phyloP scores from a whole-genome alignment of 1,139 yeast genomes.

The Yamadazyma buinensis region DNA sequence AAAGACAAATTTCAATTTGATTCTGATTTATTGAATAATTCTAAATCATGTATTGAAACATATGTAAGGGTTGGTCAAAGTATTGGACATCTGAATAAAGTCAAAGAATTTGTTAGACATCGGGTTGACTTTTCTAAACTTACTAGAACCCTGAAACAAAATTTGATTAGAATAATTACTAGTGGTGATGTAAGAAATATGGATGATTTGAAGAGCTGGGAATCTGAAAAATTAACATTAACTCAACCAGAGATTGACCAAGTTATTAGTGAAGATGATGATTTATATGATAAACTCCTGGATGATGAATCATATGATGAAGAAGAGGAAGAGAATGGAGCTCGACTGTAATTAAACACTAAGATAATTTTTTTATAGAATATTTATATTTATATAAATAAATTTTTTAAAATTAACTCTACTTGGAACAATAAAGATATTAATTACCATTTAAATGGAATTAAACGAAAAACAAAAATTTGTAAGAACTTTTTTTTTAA shows the following conservation, averaged over 20 bases:
- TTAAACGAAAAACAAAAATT: neutral
- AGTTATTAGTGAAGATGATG: conserved; percentile 7
- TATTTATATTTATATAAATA: too few species aligned
- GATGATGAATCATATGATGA: conserved; percentile 2
- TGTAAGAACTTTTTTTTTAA: neutral
- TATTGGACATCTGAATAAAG: conserved; percentile 67
- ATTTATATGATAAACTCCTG: conserved; percentile 2
- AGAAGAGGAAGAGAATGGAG: conserved; percentile 9
- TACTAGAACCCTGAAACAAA: conserved; percentile 46
- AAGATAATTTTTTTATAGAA: too few species aligned
- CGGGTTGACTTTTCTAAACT: conserved; percentile 44
- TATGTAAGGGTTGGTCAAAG: conserved; percentile 88
- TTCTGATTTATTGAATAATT: conserved; percentile 66
- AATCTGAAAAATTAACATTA: conserved; percentile 22
- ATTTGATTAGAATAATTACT: conserved; percentile 59
- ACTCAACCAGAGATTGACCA: conserved; percentile 17
- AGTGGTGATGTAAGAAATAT: conserved; percentile 44
- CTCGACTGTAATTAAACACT: too few species aligned
- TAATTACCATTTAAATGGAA: conserved; percentile 3
- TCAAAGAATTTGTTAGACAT: conserved; percentile 47
- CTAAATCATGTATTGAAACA: conserved; percentile 71
- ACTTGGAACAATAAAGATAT: too few species aligned
- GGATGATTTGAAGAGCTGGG: conserved; percentile 38
- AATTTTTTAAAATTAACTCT: too few species aligned
- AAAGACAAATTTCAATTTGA: conserved; percentile 51